Base-by-base conservation (phyloP, 23 red algal species). In the Chondrus crispus region DNA sequence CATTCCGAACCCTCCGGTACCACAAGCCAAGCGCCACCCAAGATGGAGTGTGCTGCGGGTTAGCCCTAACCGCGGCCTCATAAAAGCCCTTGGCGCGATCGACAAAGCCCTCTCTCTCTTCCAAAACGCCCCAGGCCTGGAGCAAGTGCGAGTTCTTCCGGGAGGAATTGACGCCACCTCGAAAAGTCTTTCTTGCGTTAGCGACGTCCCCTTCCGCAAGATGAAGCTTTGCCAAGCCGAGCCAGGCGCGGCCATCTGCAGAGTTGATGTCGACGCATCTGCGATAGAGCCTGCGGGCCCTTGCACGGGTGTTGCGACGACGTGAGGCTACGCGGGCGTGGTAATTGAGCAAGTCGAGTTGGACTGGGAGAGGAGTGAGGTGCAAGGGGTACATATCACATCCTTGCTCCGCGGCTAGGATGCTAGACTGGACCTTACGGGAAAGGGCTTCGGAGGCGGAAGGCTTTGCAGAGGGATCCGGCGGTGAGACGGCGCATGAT, bases 101-200 rank as follows among this genome's bases (percentile, higher is more conserved):
- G 16, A 85, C 33, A 3, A 84, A 33, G 2, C 93, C 80, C 53
- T 54, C 32, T 19, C 77, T 32, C 88, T 95, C 77, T 79, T 98
- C 96, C 24, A 98, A 44, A 29, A 95, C 88, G 10, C 91, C 96
- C 96, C 96, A 98, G 13, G 93, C 96, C 80, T 98, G 96, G 20
- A 98, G 88, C 51, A 98, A 81, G 85, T 88, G 73, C 7, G 93
- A 51, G 63, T 95, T 95, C 54, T 66, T 16, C 46, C 63, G 57
- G 19, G 44, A 64, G 13, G 76, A 78, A 2, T 62, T 24, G n/a
- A 95, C 68, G 19, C 71, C 96, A 20, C 28, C 80, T 10, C 38
- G 84, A 47, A 93, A 98, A 1, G 92, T 30, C 28, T 32, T 18
- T 1, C 96, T 77, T 44, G 93, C 89, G n/a, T 37, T 14, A 5